phyloP scores from a whole-genome alignment of 805 yeast genomes.

The Nadsonia fulvescens region DNA sequence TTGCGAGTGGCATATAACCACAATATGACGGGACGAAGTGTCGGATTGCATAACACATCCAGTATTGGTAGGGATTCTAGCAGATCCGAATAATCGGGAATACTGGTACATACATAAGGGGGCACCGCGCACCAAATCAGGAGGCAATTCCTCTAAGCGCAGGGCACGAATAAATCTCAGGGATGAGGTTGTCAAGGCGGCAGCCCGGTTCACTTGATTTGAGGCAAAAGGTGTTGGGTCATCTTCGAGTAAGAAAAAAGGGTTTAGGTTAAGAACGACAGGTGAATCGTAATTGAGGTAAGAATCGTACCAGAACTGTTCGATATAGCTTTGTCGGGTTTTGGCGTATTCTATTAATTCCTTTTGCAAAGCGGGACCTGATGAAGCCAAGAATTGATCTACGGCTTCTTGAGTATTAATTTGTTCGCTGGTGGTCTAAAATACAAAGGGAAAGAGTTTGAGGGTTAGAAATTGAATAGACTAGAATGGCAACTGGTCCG shows the following conservation, averaged over 20 bases:
- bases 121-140: constrained; percentile 47
- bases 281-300: constrained; percentile 64
- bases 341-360: constrained; percentile 44
- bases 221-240: constrained; percentile 54
- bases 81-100: constrained; percentile 68
- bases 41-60: constrained; percentile 84
- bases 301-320: constrained; percentile 89
- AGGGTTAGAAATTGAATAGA: no score
- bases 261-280: constrained; percentile 81
- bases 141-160: constrained; percentile 53
- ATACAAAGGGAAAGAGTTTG: no score
- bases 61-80: constrained; percentile 64
- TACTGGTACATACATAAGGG: constrained; percentile 81
- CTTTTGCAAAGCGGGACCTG: constrained; percentile 41
- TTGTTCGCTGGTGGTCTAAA: constrained; percentile 58
- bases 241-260: constrained; percentile 77
- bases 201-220: constrained; percentile 64
- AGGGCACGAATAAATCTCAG: constrained; percentile 66
- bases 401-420: constrained; percentile 41
- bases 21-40: constrained; percentile 54
- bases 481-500: no score
- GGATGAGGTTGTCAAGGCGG: constrained; percentile 58
- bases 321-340: constrained; percentile 62
- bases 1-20: constrained; percentile 69
- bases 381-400: constrained; percentile 32